Percentiles rank a stretch among this genome's conserved stretches.
Conservation (phyloP, 108 stramenopile species). For the Nitzschia sp. region DNA sequence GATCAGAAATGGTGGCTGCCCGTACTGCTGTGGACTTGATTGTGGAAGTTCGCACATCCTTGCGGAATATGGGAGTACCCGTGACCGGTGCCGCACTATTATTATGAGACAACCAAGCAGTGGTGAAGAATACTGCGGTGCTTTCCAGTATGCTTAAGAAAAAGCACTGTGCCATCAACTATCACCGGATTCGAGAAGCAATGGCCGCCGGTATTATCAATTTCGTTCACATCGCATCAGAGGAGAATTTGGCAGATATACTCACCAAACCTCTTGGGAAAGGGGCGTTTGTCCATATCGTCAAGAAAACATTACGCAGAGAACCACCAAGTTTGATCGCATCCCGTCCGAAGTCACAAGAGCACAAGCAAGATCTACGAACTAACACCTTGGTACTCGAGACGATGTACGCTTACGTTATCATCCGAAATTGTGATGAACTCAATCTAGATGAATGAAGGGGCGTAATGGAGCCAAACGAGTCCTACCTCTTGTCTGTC, state of each 20-base stretch:
- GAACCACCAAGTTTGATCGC: too few relatives aligned
- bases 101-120: conserved; percentile 39
- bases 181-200: conserved; percentile 44
- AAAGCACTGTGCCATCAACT: conserved; percentile 44
- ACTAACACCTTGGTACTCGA: too few relatives aligned
- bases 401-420: too few relatives aligned
- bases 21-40: conserved; percentile 34
- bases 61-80: conserved; percentile 49
- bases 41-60: conserved; percentile 39
- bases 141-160: conserved; percentile 52
- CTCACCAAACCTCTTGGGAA: conserved; percentile 37
- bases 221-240: conserved; percentile 19
- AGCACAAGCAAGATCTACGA: too few relatives aligned
- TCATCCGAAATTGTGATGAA: too few relatives aligned
- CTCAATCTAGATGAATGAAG: too few relatives aligned
- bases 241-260: conserved; percentile 38
- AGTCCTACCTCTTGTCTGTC: too few relatives aligned
- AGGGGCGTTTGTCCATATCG: not conserved
- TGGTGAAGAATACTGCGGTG: too few relatives aligned
- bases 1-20: conserved; percentile 57
- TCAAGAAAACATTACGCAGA: too few relatives aligned
- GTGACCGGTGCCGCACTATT: conserved; percentile 30
- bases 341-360: too few relatives aligned
- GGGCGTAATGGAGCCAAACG: too few relatives aligned
- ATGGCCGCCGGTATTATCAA: conserved; percentile 25